These are phyloP conservation scores for Petasospora rhodanensis DNA, from an alignment of 1,139 yeast species.

Conservation along the genomic window DNA sequence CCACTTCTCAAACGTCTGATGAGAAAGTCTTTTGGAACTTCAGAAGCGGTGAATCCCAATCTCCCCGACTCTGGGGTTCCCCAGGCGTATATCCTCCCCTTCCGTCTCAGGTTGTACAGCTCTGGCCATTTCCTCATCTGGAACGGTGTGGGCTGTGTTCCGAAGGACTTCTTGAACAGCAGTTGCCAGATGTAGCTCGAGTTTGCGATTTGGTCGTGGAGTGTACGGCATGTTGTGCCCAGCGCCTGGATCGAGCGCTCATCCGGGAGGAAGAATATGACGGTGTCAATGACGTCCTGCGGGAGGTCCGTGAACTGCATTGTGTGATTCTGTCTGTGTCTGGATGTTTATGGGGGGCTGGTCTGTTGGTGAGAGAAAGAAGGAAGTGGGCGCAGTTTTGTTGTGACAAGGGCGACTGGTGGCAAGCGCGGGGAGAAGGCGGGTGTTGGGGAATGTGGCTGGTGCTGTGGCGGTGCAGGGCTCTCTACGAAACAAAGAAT, in stretches of 20 bases:
- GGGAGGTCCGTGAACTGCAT: slow-evolving; percentile 28
- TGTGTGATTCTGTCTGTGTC: no score
- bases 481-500: no score
- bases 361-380: no score
- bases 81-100: slow-evolving; percentile 57
- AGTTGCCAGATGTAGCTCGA: slow-evolving; percentile 41
- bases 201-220: slow-evolving; percentile 30
- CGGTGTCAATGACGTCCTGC: slow-evolving; percentile 42
- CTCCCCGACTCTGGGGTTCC: slow-evolving; percentile 52
- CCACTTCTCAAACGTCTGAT: slow-evolving; percentile 31
- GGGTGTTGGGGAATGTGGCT: no score
- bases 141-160: slow-evolving; percentile 31
- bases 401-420: no score
- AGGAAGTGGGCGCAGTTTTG: no score
- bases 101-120: slow-evolving; percentile 41
- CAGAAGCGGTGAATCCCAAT: slow-evolving; percentile 40
- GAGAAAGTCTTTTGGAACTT: slow-evolving; percentile 25
- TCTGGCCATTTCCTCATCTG: slow-evolving; percentile 43
- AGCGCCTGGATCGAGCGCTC: slow-evolving; percentile 45
- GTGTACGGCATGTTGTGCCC: slow-evolving; percentile 38
- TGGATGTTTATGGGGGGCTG: no score
- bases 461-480: no score
- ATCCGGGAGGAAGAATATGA: slow-evolving; percentile 37
- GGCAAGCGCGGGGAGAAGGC: no score
- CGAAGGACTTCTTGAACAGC: slow-evolving; percentile 47